A percentile compares a stretch with the other conserved stretches of the same genome.
phyloP scores from a whole-genome alignment of 139 green algal genomes.

The Coccomyxa sp. region DNA sequence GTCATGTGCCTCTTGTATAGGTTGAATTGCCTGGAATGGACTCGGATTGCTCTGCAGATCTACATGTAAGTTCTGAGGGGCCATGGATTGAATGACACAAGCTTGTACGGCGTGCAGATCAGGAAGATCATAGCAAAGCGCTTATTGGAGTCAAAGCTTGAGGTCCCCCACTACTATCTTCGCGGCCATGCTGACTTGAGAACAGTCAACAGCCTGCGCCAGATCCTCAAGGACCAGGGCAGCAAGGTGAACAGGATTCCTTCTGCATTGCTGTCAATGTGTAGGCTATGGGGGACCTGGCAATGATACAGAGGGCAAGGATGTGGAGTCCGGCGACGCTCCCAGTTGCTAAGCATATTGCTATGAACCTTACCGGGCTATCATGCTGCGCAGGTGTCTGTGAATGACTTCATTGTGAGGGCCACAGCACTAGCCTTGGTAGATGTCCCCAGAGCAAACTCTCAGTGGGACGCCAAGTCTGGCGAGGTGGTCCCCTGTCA shows the following conservation, averaged over 20 bases:
- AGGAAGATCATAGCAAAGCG: slow-evolving; percentile 83
- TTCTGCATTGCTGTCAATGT: not conserved
- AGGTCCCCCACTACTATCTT: slow-evolving; percentile 73
- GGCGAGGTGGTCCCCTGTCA: slow-evolving; percentile 9
- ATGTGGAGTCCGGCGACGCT: too few relatives aligned
- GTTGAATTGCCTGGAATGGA: too few relatives aligned
- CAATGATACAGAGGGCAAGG: not conserved
- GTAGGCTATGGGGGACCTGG: not conserved
- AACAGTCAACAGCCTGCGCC: slow-evolving; percentile 45
- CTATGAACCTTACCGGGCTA: too few relatives aligned
- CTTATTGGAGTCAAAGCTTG: slow-evolving; percentile 86
- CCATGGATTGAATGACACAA: too few relatives aligned
- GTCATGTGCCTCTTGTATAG: too few relatives aligned
- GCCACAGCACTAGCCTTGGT: slow-evolving; percentile 76
- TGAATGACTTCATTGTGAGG: slow-evolving; percentile 94
- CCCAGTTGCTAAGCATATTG: too few relatives aligned
- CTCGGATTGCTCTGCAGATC: too few relatives aligned
- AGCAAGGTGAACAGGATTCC: slow-evolving; percentile 18
- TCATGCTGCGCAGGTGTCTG: slow-evolving; percentile 58
- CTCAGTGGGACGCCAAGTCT: slow-evolving; percentile 25
- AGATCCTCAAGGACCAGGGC: slow-evolving; percentile 52
- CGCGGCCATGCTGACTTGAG: slow-evolving; percentile 62
- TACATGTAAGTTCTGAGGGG: too few relatives aligned
- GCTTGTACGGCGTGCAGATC: too few relatives aligned
- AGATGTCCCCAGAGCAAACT: slow-evolving; percentile 76